phyloP scores from a whole-genome alignment of 768 basidiomycete genomes.

The Trametes cubensis region DNA sequence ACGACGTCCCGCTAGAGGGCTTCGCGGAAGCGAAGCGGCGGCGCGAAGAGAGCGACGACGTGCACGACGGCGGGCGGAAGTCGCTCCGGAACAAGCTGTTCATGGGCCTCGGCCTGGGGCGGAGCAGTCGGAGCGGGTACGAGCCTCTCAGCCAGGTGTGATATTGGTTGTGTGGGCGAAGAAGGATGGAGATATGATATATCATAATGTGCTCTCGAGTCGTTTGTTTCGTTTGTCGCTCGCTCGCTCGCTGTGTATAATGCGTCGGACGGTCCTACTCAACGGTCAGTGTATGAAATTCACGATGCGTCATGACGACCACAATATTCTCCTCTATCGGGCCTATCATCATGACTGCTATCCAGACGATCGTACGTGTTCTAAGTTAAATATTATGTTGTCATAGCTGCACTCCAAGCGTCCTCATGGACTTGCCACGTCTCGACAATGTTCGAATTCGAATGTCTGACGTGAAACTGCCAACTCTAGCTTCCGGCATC shows the following conservation, averaged over 20 bases:
- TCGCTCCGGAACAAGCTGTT: constrained; percentile 53
- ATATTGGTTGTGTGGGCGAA: not conserved
- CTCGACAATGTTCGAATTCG: too few species aligned
- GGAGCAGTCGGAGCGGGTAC: constrained; percentile 59
- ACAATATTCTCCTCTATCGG: too few species aligned
- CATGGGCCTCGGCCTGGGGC: constrained; percentile 54
- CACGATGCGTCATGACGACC: too few species aligned
- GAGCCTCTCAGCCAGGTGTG: constrained; percentile 64
- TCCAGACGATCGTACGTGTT: too few species aligned
- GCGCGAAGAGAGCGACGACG: constrained; percentile 59
- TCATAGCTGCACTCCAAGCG: too few species aligned
- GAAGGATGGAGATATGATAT: not conserved
- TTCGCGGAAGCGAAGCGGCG: constrained; percentile 74
- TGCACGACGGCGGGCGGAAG: constrained; percentile 41
- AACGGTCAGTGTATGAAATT: not conserved
- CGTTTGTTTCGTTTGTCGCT: constrained; percentile 2
- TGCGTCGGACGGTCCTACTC: not conserved
- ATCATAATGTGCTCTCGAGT: constrained; percentile 5
- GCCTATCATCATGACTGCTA: too few species aligned
- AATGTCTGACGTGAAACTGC: too few species aligned
- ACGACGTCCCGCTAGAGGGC: constrained; percentile 87
- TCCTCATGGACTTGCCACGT: too few species aligned
- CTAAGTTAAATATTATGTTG: too few species aligned
- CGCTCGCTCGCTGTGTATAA: constrained; percentile 11
- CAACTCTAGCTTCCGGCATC: not conserved